Conservation (phyloP, 345 rosid genomes). For the Clarkia xantiana region DNA sequence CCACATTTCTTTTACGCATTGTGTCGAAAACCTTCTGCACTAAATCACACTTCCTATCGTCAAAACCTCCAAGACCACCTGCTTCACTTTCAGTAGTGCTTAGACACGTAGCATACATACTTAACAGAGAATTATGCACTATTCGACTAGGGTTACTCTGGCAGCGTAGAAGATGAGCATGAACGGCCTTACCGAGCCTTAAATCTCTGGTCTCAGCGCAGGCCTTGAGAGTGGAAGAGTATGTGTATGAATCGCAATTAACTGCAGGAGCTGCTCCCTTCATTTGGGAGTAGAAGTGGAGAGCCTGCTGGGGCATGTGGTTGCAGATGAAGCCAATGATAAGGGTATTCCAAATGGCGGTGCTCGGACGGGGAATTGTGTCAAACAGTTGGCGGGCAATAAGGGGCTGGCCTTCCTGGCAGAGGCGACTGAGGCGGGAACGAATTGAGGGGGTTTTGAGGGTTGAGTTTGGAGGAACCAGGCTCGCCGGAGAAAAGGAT, state of each 20-base stretch:
- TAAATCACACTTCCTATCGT: conserved; percentile 29
- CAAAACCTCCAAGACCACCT: neutral
- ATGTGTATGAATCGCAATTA: conserved; percentile 53
- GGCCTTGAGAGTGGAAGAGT: conserved; percentile 77
- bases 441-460: conserved; percentile 61
- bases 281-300: conserved; percentile 54
- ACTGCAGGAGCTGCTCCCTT: conserved; percentile 34
- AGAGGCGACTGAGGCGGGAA: conserved; percentile 59
- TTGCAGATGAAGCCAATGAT: conserved; percentile 83
- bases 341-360: conserved; percentile 74
- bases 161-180: conserved; percentile 65
- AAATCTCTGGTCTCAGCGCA: conserved; percentile 47
- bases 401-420: conserved; percentile 65
- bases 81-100: neutral
- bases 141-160: conserved; percentile 52
- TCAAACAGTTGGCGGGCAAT: conserved; percentile 82
- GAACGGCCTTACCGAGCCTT: conserved; percentile 51
- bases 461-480: conserved; percentile 9
- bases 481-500: conserved; percentile 8
- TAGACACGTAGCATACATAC: conserved; percentile 38
- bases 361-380: conserved; percentile 58
- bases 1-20: conserved; percentile 60
- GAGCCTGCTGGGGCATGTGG: conserved; percentile 55
- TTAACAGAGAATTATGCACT: conserved; percentile 67
- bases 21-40: conserved; percentile 45